phyloP scores from a whole-genome alignment of 768 basidiomycete species.

The Rhodosporidiobolus sp. region DNA sequence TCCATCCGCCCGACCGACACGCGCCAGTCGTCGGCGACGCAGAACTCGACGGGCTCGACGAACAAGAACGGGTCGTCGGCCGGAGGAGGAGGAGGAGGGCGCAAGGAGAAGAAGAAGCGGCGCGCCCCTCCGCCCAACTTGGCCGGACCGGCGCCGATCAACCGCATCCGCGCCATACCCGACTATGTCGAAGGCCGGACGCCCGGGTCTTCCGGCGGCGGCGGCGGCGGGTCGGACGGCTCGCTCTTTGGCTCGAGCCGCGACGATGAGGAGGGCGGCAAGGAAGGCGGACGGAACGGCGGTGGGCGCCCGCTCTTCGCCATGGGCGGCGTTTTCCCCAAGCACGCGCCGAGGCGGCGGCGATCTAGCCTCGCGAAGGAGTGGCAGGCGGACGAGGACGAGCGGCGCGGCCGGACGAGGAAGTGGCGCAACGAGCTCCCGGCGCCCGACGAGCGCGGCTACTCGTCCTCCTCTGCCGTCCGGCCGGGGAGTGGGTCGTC shows the following conservation, averaged over 20 bases:
- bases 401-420: background rate
- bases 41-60: background rate
- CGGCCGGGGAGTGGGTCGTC: background rate
- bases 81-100: no score
- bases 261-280: background rate
- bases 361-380: constrained; percentile 9
- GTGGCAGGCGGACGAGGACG: background rate
- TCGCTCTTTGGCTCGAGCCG: background rate
- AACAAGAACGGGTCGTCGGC: background rate
- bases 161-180: background rate
- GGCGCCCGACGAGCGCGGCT: background rate
- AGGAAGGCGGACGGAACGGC: background rate
- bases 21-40: background rate
- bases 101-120: background rate
- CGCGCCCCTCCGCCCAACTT: constrained; percentile 7
- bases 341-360: background rate
- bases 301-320: constrained; percentile 18
- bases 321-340: constrained; percentile 33
- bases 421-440: no score
- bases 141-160: background rate
- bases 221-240: background rate
- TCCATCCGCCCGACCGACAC: background rate
- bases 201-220: background rate
- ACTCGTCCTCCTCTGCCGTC: background rate
- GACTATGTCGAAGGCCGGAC: background rate